These are phyloP conservation scores for Wallacemonas collosoma DNA, from an alignment of 208 protist genomes.

Conservation along the genomic window DNA sequence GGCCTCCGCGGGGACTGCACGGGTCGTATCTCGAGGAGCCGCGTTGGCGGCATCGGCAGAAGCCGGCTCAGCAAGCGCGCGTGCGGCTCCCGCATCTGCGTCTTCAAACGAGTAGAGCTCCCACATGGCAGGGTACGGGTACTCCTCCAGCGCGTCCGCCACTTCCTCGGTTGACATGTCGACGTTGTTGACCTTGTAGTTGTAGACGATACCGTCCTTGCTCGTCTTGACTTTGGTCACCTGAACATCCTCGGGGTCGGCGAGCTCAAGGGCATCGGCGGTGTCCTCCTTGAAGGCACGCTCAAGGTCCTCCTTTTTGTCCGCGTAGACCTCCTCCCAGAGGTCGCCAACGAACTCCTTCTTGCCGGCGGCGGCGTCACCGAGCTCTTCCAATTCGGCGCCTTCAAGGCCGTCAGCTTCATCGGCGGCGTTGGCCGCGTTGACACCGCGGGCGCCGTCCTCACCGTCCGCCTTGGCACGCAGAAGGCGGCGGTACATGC, in stretches of 20 bases:
- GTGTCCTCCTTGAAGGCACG: conserved; percentile 44
- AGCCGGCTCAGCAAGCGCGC: no score
- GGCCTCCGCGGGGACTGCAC: neutral
- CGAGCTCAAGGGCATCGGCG: conserved; percentile 28
- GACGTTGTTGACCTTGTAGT: conserved; percentile 38
- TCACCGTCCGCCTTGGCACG: conserved; percentile 8
- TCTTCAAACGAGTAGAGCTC: conserved; percentile 34
- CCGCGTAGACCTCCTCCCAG: conserved; percentile 27
- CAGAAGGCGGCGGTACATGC: conserved; percentile 33
- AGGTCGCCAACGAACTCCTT: conserved; percentile 32
- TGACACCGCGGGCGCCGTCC: neutral
- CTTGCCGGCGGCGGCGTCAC: conserved; percentile 18
- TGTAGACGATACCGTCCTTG: conserved; percentile 29
- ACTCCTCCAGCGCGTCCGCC: conserved; percentile 25
- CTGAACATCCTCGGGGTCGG: conserved; percentile 21
- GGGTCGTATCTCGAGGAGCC: neutral
- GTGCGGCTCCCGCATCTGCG: no score
- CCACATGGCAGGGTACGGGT: conserved; percentile 47
- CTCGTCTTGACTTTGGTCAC: conserved; percentile 28
- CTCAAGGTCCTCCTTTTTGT: conserved; percentile 24
- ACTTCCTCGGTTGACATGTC: conserved; percentile 21
- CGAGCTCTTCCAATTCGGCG: conserved; percentile 24
- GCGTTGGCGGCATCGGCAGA: no score
- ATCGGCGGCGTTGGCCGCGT: no score
- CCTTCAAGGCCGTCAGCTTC: neutral